Percentiles rank a stretch among this genome's conserved stretches.
Evolutionary conservation across 2,329 filamentous ascomycete species (phyloP).

Genomic region (Onygena corvina): DNA sequence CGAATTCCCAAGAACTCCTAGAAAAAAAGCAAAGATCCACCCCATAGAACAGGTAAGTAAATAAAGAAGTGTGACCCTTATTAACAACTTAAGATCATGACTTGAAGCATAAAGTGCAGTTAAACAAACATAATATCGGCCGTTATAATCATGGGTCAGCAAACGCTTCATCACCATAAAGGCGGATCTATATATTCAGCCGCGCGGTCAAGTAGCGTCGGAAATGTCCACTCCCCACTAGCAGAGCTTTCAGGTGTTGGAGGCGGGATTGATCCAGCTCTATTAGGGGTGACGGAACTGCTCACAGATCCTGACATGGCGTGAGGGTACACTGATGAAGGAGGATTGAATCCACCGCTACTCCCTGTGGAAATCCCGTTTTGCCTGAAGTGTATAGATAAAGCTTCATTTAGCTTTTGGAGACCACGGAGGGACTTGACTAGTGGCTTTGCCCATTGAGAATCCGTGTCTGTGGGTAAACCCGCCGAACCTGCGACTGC

Average conservation of each 20-base stretch:
- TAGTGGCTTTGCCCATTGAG: constrained; percentile 37
- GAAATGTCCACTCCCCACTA: constrained; percentile 36
- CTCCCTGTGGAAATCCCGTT: constrained; percentile 16
- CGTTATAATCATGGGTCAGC: background rate
- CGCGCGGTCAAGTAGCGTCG: constrained; percentile 36
- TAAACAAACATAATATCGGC: no score
- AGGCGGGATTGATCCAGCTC: constrained; percentile 29
- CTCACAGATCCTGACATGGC: background rate
- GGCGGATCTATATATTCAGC: constrained; percentile 39
- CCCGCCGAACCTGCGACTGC: constrained; percentile 22
- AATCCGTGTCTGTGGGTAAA: constrained; percentile 26
- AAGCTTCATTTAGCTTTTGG: constrained; percentile 35
- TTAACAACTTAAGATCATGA: no score
- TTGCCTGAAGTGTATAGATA: constrained; percentile 21
- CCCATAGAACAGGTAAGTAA: background rate
- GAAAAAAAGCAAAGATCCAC: background rate
- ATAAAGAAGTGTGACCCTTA: no score
- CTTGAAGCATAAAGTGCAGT: no score
- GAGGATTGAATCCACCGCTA: constrained; percentile 7
- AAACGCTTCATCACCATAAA: constrained; percentile 25
- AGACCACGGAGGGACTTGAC: constrained; percentile 36
- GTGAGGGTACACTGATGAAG: background rate
- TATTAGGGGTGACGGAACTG: constrained; percentile 13
- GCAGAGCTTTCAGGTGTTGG: constrained; percentile 39
- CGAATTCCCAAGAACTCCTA: background rate